A percentile compares a stretch with the other conserved stretches of the same genome.
These are phyloP conservation scores for Heritiera fomes DNA, from an alignment of 345 rosid genomes.

Conservation along the genomic window DNA sequence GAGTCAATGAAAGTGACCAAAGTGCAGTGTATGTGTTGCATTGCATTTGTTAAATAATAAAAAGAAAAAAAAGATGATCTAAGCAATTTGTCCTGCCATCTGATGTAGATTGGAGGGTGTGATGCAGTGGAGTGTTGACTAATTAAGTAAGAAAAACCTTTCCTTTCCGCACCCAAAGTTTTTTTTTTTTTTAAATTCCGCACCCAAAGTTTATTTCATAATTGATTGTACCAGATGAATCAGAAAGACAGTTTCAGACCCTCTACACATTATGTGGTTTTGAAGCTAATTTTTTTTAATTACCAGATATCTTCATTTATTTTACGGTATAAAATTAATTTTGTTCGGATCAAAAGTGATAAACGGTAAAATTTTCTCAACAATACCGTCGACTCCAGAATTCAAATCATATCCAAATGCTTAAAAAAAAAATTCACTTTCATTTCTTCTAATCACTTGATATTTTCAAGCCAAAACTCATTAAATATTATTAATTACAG, in stretches of 20 bases:
- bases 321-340: no score
- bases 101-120: slow-evolving; percentile 16
- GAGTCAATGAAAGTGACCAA: not conserved
- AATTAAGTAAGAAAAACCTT: not conserved
- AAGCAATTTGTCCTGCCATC: slow-evolving; percentile 19
- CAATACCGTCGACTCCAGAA: no score
- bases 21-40: not conserved
- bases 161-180: not conserved
- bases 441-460: no score
- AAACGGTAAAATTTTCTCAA: no score
- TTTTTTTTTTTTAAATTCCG: not conserved
- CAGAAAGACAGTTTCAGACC: not conserved
- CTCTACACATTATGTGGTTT: not conserved
- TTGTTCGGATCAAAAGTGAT: no score
- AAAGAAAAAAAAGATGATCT: not conserved
- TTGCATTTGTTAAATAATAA: not conserved
- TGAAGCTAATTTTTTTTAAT: not conserved
- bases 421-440: no score
- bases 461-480: not conserved
- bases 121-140: not conserved
- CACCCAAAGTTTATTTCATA: slow-evolving; percentile 1
- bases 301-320: no score
- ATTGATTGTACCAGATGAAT: not conserved
- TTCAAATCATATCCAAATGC: no score
- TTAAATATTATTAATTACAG: not conserved